These are phyloP conservation scores for Colletotrichum abscissum DNA, from an alignment of 2,329 filamentous ascomycete genomes.

Conservation along the genomic window DNA sequence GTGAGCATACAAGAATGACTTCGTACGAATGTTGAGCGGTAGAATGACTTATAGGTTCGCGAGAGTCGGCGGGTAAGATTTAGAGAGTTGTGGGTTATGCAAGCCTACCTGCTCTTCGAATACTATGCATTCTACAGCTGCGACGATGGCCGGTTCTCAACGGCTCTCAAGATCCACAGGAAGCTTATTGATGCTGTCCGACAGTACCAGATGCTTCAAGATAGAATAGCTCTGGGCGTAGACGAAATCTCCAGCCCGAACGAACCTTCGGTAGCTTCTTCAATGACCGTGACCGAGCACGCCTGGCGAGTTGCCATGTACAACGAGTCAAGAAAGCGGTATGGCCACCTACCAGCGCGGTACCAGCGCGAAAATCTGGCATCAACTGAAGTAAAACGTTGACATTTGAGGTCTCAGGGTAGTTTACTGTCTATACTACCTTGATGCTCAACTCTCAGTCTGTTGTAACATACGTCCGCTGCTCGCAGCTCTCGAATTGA, in stretches of 20 bases:
- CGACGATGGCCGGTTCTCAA: background rate
- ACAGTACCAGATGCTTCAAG: background rate
- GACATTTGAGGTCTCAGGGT: background rate
- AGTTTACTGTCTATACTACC: background rate
- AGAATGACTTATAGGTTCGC: background rate
- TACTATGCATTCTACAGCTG: background rate
- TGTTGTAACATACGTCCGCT: background rate
- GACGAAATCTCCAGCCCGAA: background rate
- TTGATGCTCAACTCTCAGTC: background rate
- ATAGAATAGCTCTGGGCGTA: background rate
- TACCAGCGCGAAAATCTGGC: too few relatives aligned
- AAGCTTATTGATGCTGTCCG: background rate
- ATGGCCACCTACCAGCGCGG: background rate
- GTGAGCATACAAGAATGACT: background rate
- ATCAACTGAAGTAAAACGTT: background rate
- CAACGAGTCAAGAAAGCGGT: background rate
- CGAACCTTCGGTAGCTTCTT: background rate
- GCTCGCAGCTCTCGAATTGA: background rate
- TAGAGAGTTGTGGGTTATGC: constrained; percentile 2
- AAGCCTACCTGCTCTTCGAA: constrained; percentile 5
- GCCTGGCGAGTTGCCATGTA: background rate
- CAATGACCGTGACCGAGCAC: background rate
- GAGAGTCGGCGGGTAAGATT: background rate
- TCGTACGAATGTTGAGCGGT: background rate
- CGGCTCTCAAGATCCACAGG: background rate